Conservation (phyloP, 441 rosid genomes). For the Sinapis alba region DNA sequence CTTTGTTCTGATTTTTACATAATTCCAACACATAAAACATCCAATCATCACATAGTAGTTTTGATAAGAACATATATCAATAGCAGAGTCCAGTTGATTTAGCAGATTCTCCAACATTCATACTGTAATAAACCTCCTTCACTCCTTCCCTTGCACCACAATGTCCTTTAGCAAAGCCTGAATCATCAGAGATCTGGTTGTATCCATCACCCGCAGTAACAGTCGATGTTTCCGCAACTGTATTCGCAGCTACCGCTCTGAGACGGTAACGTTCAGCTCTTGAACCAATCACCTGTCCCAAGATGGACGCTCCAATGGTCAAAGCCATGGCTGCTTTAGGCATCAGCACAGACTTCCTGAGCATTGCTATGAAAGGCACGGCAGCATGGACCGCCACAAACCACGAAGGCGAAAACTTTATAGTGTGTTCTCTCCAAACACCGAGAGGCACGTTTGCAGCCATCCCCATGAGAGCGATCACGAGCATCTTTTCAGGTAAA, state of each 20-base stretch:
- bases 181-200: neutral
- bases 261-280: conserved; percentile 78
- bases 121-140: conserved; percentile 37
- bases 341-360: conserved; percentile 78
- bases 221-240: neutral
- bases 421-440: conserved; percentile 80
- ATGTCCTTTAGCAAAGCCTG: conserved; percentile 8
- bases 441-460: conserved; percentile 76
- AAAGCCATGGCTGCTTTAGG: conserved; percentile 83
- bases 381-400: conserved; percentile 87
- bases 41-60: neutral
- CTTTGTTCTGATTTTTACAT: neutral
- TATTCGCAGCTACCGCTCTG: conserved; percentile 44
- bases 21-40: neutral
- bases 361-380: conserved; percentile 83
- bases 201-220: neutral
- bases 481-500: conserved; percentile 72
- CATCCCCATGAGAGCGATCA: conserved; percentile 75
- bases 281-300: conserved; percentile 84
- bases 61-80: conserved; percentile 3
- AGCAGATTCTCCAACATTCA: conserved; percentile 31
- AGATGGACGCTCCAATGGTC: conserved; percentile 74
- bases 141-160: conserved; percentile 46
- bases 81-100: conserved; percentile 42
- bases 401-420: conserved; percentile 77